Base-by-base conservation (phyloP, 1,284 basidiomycete genomes). In the Moesziomyces antarcticus region DNA sequence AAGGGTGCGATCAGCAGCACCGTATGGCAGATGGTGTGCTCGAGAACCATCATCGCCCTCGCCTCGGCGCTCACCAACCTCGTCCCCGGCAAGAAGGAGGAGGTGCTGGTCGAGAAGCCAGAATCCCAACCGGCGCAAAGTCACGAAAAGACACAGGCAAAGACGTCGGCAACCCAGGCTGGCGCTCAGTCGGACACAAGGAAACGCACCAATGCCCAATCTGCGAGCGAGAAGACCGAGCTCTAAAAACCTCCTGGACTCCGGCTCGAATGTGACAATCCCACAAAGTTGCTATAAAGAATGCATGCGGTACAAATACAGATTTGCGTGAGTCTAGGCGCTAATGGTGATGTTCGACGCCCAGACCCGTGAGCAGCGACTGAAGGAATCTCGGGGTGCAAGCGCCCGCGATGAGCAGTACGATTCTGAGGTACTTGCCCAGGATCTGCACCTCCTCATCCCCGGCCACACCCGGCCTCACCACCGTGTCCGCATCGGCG, bases 1-100 rank as follows among this genome's bases (percentile, higher is more conserved):
- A 61, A 58, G 40, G 78, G 78, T 3, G 65, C 72, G n/a, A 50
- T 73, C 11, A 73, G 71, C 44, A 68, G 65, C 42, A 68, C 71
- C 4, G 61, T 73, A 3, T 73, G 71, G 71, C 71, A 73, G 50
- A 68, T 73, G 65, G 71, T 73, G 3, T 73, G 71, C 40, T 50
- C 65, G 4, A 56, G 71, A n/a, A 43, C 71, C 14, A 11, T 73
- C 25, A 64, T 65, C 25, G 41, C 56, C 5, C 11, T 73, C 3
- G 37, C 35, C 1, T 51, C 61, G 1, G 50, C 57, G 7, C 11
- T 64, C 50, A 47, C 48, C 1, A 61, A 53, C 24, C 21, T 73
- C 27, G 7, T 51, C 13, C 71, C 71, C 3, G 63, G 58, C 2
- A 67, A 54, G 44, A 61, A 56, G 54, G 46, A 67, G 33, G 57